phyloP scores from a whole-genome alignment of 768 basidiomycete species.

The Russula ochroleuca region DNA sequence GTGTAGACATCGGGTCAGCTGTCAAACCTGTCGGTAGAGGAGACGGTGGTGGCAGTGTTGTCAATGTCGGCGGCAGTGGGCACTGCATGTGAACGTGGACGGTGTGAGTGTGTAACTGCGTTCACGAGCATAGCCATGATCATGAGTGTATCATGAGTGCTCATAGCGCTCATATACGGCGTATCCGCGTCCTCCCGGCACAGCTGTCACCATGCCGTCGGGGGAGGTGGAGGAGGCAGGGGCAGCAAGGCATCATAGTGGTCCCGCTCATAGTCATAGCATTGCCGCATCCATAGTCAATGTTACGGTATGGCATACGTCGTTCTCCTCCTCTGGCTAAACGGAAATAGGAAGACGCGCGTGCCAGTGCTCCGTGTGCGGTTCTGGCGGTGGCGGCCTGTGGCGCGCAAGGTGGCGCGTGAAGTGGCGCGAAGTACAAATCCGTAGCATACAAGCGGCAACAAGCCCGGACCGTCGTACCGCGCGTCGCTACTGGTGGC shows the following conservation, averaged over 20 bases:
- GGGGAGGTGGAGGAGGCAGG: background rate
- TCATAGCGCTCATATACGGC: slow-evolving; percentile 9
- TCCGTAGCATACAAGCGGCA: slow-evolving; percentile 15
- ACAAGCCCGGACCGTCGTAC: slow-evolving; percentile 13
- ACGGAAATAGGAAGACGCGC: background rate
- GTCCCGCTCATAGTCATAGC: slow-evolving; percentile 7
- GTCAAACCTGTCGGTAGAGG: background rate
- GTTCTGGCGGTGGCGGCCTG: slow-evolving; percentile 15
- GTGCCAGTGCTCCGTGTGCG: slow-evolving; percentile 17
- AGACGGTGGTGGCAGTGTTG: background rate
- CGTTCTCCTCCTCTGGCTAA: background rate
- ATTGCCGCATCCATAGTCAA: background rate
- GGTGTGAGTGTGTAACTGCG: background rate
- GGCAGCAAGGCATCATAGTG: too few species aligned
- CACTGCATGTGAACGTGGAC: background rate
- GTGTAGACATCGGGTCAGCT: background rate
- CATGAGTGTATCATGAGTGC: background rate
- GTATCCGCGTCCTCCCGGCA: slow-evolving; percentile 3
- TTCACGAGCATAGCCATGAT: background rate
- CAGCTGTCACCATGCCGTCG: background rate
- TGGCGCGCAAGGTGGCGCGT: too few species aligned
- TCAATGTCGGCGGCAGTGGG: background rate
- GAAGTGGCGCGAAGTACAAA: slow-evolving; percentile 18
- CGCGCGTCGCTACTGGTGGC: slow-evolving; percentile 20
- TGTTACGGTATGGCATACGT: background rate